Evolutionary conservation across 2,329 filamentous ascomycete genomes (phyloP).

Genomic region (Pyricularia sp.): DNA sequence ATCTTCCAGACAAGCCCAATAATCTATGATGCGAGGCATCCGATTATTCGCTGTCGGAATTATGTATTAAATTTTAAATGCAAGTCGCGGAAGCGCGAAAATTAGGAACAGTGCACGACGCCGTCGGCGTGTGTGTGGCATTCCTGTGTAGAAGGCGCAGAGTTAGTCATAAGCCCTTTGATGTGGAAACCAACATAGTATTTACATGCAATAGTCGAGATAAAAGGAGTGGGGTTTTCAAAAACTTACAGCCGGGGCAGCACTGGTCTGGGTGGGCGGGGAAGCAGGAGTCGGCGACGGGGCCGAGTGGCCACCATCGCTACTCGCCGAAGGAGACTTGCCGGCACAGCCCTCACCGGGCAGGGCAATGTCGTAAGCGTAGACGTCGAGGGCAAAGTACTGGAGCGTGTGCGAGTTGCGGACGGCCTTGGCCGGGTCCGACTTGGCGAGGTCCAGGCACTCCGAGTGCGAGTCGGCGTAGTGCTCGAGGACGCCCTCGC

Average conservation of each 20-base stretch:
- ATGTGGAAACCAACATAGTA: neutral
- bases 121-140: conserved; percentile 31
- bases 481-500: conserved; percentile 52
- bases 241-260: conserved; percentile 32
- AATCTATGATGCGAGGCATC: neutral
- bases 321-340: conserved; percentile 12
- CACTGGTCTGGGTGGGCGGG: conserved; percentile 19
- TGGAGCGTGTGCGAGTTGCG: conserved; percentile 54
- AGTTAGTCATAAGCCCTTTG: neutral
- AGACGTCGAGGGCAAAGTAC: conserved; percentile 61
- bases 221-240: conserved; percentile 10
- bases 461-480: conserved; percentile 49
- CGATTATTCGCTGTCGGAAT: neutral
- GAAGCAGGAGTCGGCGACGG: neutral
- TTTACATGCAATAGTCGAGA: neutral
- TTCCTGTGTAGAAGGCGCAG: conserved; percentile 28
- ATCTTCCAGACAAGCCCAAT: neutral
- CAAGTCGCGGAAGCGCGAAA: neutral
- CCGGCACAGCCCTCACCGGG: conserved; percentile 55
- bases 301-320: neutral
- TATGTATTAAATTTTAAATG: neutral
- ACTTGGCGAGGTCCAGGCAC: conserved; percentile 40
- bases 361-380: conserved; percentile 54
- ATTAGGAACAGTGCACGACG: conserved; percentile 23
- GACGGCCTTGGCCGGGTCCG: conserved; percentile 34